Evolutionary conservation across 78 protist species (phyloP), one percentile per base, ranked within the genome.

Genomic region (Mantamonas sphyraenae): DNA sequence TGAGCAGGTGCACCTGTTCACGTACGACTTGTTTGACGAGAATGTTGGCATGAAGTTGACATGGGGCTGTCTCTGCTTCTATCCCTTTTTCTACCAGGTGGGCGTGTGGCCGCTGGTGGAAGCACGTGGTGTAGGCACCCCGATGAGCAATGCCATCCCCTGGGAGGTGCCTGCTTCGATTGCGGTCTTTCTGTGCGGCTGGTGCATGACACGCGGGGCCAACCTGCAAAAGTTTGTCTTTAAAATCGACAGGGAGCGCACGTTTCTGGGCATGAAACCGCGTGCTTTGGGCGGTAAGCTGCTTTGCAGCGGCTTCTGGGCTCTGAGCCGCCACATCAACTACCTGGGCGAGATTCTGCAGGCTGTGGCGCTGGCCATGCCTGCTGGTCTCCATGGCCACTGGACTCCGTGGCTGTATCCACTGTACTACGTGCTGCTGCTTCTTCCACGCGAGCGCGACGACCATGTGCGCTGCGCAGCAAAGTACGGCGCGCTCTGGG

Each of bases 231-330:
- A 60, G 43, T 60, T 35, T 26, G 5, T 1, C 33, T 33, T 37
- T 24, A 35, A 34, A 2, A 17, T 55, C 24, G 31, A n/a, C 10
- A 28, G 37, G 28, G 14, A 35, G 38, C 16, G 0, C 26, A 10
- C 40, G 20, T 39, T 66, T 40, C 16, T 37, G 28, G 71, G 71
- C 45, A 16, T 64, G 33, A 19, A 40, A 26, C 71, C 5, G 40
- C 31, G 3, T 19, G 24, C 55, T 7, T 5, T 66, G 24, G 4
- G 31, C 26, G 71, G 28, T 7, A 10, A 30, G 45, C 58, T 66
- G 33, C 60, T 66, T 3, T 53, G 38, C 71, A 34, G 47, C 14
- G 71, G 71, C 26, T 66, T 37, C 4, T 66, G 71, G 71, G 71
- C 56, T 40, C 40, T 40, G 2, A 9, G 26, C 16, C 58, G 71